Evolutionary conservation across 2,329 filamentous ascomycete genomes (phyloP), one percentile per base, ranked within the genome.

Genomic region (Pseudogymnoascus sp.): DNA sequence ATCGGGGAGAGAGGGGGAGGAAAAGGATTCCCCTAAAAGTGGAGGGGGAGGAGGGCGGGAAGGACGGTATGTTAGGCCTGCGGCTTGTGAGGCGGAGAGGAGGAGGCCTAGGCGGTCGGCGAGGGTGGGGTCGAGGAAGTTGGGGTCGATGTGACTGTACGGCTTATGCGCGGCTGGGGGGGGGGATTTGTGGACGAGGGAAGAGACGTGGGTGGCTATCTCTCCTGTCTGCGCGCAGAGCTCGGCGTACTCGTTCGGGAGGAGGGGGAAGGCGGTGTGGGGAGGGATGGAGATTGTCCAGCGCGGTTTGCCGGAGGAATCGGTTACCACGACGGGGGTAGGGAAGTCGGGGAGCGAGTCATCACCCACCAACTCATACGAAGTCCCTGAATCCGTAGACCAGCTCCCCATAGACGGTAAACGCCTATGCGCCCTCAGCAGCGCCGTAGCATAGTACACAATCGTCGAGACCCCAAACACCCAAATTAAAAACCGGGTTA

Each of bases 221-320:
- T 90, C 83, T 65, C 80, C 81, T 60, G 87, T 88, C 67, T 88
- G 84, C 28, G 77, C 77, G 71, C 87, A 90, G 64, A 95, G 87
- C 44, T 87, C 83, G 12, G 79, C 75, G 71, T 94, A 94, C 66
- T 91, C 83, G 8, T 80, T 75, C 18, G 83, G 81, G 0, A 79
- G 75, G 2, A 94, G 74, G 1, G 91, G 91, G 65, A 93, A 93
- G 3, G 79, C 77, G 53, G 81, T 78, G 63, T 80, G 80, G 5
- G 81, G 78, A 0, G 91, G 91, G 38, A 96, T 92, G 1, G 85
- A 91, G 10, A 95, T 83, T 0, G 91, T 94, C 91, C 91, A 95
- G 72, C 83, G 87, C 10, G 85, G 78, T 61, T 80, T 82, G 2
- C 88, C 88, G 50, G 79, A 78, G 25, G 78, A 76, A 74, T 92